A percentile compares a stretch with the other conserved stretches of the same genome.
These are phyloP conservation scores for Allantophomopsis cytisporea DNA, from an alignment of 2,329 filamentous ascomycete species.

Conservation along the genomic window DNA sequence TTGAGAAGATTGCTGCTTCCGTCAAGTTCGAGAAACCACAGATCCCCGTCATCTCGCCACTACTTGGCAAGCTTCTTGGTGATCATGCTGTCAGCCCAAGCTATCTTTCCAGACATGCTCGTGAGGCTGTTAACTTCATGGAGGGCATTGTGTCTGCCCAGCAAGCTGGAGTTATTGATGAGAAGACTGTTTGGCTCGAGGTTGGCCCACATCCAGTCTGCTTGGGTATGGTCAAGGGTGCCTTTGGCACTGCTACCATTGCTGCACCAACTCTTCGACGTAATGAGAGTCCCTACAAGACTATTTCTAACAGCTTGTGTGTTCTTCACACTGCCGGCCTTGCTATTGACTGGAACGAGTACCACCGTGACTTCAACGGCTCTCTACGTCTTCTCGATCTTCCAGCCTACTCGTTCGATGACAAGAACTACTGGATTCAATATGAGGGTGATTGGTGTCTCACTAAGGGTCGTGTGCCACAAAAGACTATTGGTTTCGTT, in stretches of 20 bases:
- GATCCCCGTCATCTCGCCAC: slow-evolving; percentile 54
- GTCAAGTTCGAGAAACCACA: slow-evolving; percentile 34
- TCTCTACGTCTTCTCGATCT: slow-evolving; percentile 47
- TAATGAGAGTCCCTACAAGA: slow-evolving; percentile 50
- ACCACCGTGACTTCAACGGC: slow-evolving; percentile 45
- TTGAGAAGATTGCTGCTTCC: slow-evolving; percentile 36
- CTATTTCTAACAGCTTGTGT: slow-evolving; percentile 40
- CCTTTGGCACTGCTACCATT: slow-evolving; percentile 37
- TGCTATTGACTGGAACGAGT: slow-evolving; percentile 58
- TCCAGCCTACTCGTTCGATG: slow-evolving; percentile 54
- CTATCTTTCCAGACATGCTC: slow-evolving; percentile 52
- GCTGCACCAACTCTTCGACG: slow-evolving; percentile 48
- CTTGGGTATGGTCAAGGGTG: slow-evolving; percentile 53
- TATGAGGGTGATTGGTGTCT: slow-evolving; percentile 56
- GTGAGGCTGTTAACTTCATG: slow-evolving; percentile 57
- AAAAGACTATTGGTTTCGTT: background rate
- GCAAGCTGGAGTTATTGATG: slow-evolving; percentile 42
- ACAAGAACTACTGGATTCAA: slow-evolving; percentile 55
- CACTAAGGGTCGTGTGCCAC: slow-evolving; percentile 36
- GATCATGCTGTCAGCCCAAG: slow-evolving; percentile 42
- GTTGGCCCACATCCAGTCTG: slow-evolving; percentile 63
- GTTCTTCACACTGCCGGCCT: slow-evolving; percentile 48
- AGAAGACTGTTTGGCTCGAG: slow-evolving; percentile 59
- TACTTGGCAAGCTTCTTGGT: slow-evolving; percentile 44
- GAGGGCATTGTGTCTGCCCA: slow-evolving; percentile 45